Base-by-base conservation (phyloP, 169 alveolate genomes). In the Sarcocystis neurona region DNA sequence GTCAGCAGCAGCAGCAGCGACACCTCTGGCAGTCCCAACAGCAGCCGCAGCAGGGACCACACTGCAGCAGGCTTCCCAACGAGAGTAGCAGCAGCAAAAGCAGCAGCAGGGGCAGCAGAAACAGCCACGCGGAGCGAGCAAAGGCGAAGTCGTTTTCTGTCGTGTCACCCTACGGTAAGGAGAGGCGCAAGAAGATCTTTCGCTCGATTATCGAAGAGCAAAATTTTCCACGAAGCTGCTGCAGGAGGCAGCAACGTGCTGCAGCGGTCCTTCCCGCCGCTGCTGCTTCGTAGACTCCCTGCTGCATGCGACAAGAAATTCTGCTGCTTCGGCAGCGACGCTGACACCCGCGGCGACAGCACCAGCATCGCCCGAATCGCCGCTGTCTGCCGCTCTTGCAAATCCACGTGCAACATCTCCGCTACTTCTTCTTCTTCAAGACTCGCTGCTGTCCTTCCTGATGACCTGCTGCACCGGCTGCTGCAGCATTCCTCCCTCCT, bases 141-240 rank as follows among this genome's bases (percentile, higher is more conserved):
- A 58, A 58, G 18, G 23, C n/a, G 70, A 23, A 27, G 70, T 12
- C n/a, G 4, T 58, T 32, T 6, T 5, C 18, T 58, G 8, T n/a
- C 12, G 37, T 4, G 75, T 0, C 6, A 30, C 12, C 93, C 79
- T n/a, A 92, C 94, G 43, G 89, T 92, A 93, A 92, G 89, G 27
- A 92, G 85, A n/a, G 94, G 93, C 18, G 94, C 91, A 58, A 92
- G 85, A 5, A 89, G 68, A 27, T 91, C 90, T 63, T 92, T 93
- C 12, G 93, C 91, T 37, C 41, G 48, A 37, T 77, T 32, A 72
- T 92, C 94, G 84, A 84, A 90, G 58, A 92, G 70, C 34, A 92
- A 63, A 37, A 92, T 87, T 43, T 92, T 92, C 94, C 94, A 92
- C 15, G 85, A 39, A 27, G 85, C 18, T 10, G 43, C 8, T 60